Evolutionary conservation across 179 eudicot genomes (phyloP).

Genomic region (Beta corolliflora): DNA sequence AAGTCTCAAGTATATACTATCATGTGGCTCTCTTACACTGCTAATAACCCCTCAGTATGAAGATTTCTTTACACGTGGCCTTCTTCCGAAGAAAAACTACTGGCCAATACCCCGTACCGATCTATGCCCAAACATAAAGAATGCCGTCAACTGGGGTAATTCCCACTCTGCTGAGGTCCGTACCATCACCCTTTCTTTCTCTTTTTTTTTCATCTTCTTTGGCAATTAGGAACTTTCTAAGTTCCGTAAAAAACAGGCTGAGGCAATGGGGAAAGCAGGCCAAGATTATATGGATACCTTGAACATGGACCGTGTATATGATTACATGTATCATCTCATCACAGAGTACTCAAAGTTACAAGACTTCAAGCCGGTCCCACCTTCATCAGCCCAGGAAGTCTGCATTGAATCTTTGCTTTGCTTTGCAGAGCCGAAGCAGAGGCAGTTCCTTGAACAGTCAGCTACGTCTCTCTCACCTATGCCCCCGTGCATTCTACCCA

Average conservation of each 20-base stretch:
- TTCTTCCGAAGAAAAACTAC: slow-evolving; percentile 67
- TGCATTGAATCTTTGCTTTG: slow-evolving; percentile 74
- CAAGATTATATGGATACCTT: slow-evolving; percentile 72
- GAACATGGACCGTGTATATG: slow-evolving; percentile 78
- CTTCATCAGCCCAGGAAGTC: slow-evolving; percentile 58
- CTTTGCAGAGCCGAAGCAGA: slow-evolving; percentile 67
- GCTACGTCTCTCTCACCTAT: slow-evolving; percentile 50
- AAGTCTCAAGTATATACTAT: slow-evolving; percentile 82
- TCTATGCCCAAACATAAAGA: slow-evolving; percentile 61
- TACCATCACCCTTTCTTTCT: not conserved
- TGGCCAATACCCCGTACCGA: slow-evolving; percentile 60
- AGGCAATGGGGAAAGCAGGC: slow-evolving; percentile 57
- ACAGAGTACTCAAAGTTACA: slow-evolving; percentile 71
- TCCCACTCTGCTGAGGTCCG: slow-evolving; percentile 50
- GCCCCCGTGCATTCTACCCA: slow-evolving; percentile 63
- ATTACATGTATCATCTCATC: slow-evolving; percentile 86
- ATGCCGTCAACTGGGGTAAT: slow-evolving; percentile 85
- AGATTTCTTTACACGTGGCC: slow-evolving; percentile 87
- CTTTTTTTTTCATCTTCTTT: not conserved
- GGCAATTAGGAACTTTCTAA: not conserved
- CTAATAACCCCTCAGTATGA: slow-evolving; percentile 67
- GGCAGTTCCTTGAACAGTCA: slow-evolving; percentile 61
- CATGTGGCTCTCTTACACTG: slow-evolving; percentile 79
- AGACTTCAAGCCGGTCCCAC: slow-evolving; percentile 60
- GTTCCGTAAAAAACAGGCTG: slow-evolving; percentile 47